Evolutionary conservation across 108 stramenopile genomes (phyloP).

Genomic region (Skeletonema grethae): DNA sequence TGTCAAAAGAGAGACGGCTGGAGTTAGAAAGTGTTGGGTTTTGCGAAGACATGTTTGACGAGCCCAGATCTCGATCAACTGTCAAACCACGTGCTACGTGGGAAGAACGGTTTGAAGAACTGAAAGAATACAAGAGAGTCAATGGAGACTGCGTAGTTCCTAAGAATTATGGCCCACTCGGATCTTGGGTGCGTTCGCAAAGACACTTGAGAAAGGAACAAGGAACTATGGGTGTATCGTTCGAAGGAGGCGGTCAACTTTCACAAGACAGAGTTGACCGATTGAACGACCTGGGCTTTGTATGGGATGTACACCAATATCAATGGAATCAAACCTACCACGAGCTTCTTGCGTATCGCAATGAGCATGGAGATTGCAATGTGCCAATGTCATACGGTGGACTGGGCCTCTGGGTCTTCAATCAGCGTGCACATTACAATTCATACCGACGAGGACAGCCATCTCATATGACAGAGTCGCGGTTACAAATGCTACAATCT

Average conservation of each 20-base stretch:
- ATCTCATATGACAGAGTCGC: slow-evolving; percentile 35
- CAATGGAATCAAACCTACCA: slow-evolving; percentile 48
- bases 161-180: slow-evolving; percentile 38
- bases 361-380: slow-evolving; percentile 25
- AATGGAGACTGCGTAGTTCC: slow-evolving; percentile 39
- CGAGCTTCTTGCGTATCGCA: slow-evolving; percentile 35
- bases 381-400: slow-evolving; percentile 46
- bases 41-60: slow-evolving; percentile 30
- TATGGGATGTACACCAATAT: slow-evolving; percentile 47
- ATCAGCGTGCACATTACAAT: slow-evolving; percentile 47
- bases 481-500: slow-evolving; percentile 23
- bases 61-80: slow-evolving; percentile 21
- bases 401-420: slow-evolving; percentile 47
- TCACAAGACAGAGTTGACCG: slow-evolving; percentile 26
- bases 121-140: slow-evolving; percentile 27
- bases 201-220: slow-evolving; percentile 45
- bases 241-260: slow-evolving; percentile 25
- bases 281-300: slow-evolving; percentile 36
- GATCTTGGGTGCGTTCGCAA: slow-evolving; percentile 48
- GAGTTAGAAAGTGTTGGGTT: slow-evolving; percentile 45
- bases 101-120: slow-evolving; percentile 53
- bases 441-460: slow-evolving; percentile 33
- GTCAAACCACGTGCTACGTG: slow-evolving; percentile 36
- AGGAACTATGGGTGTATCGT: slow-evolving; percentile 22
- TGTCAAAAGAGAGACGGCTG: slow-evolving; percentile 21